A percentile compares a stretch with the other conserved stretches of the same genome.
Conservation (phyloP, 169 alveolate genomes). For the Cryptosporidium baileyi region DNA sequence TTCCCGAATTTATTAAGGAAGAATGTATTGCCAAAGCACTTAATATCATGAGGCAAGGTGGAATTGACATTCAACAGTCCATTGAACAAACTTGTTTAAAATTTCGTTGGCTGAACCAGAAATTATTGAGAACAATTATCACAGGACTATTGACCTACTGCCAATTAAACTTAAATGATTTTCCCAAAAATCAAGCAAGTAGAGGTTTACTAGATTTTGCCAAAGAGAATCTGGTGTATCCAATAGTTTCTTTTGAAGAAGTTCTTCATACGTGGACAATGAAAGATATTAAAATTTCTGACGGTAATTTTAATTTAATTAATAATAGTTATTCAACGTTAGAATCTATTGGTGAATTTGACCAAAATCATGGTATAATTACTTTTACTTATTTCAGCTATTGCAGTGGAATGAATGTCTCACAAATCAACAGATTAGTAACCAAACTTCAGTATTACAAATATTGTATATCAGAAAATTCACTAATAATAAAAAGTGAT, state of each 20-base stretch:
- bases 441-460: slow-evolving; percentile 41
- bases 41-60: slow-evolving; percentile 29
- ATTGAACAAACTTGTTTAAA: slow-evolving; percentile 30
- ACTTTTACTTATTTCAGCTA: not conserved
- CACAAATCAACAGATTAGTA: slow-evolving; percentile 45
- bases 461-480: slow-evolving; percentile 27
- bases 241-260: slow-evolving; percentile 7
- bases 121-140: slow-evolving; percentile 2
- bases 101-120: slow-evolving; percentile 4
- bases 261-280: slow-evolving; percentile 28
- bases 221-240: not conserved
- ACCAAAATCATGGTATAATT: not conserved
- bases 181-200: slow-evolving; percentile 20
- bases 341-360: slow-evolving; percentile 41
- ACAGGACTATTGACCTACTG: slow-evolving; percentile 61
- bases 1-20: slow-evolving; percentile 4
- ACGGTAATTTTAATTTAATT: not conserved
- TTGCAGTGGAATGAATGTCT: slow-evolving; percentile 24
- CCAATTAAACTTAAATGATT: not conserved
- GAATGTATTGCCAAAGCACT: slow-evolving; percentile 11
- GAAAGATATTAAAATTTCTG: not conserved
- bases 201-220: slow-evolving; percentile 19
- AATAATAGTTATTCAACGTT: not conserved
- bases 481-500: not conserved
- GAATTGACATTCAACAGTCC: slow-evolving; percentile 6